Evolutionary conservation across 805 yeast genomes (phyloP).

Genomic region (Kodamaea neixiangensis): DNA sequence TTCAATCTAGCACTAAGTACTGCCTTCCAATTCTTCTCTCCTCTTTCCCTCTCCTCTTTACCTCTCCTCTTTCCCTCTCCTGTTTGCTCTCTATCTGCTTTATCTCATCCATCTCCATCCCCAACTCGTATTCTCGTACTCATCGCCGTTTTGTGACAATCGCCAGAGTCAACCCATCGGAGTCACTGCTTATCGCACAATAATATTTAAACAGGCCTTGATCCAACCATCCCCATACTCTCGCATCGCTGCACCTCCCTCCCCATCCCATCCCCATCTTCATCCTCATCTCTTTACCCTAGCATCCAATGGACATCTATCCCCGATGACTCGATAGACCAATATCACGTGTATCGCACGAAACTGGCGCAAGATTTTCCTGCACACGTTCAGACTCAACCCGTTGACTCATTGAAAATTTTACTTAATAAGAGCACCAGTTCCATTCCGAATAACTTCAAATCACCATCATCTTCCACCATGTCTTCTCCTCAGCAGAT

Average conservation of each 20-base stretch:
- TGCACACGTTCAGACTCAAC: not conserved
- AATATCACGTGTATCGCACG: slow-evolving; percentile 3
- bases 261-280: not conserved
- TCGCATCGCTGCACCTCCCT: too few relatives aligned
- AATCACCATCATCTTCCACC: not conserved
- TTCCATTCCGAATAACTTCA: not conserved
- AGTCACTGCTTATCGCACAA: not conserved
- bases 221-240: not conserved
- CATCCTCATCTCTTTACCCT: not conserved
- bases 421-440: not conserved
- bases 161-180: not conserved
- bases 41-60: not conserved
- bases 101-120: not conserved
- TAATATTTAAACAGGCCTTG: not conserved
- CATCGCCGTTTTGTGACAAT: not conserved
- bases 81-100: too few relatives aligned
- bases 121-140: not conserved
- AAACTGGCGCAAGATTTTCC: slow-evolving; percentile 4
- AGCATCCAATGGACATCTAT: not conserved
- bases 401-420: slow-evolving; percentile 11
- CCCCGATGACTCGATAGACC: not conserved
- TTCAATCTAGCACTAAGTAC: too few relatives aligned
- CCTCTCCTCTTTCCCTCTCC: not conserved
- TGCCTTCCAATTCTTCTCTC: not conserved
- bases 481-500: slow-evolving; percentile 76